Evolutionary conservation across 208 protist species (phyloP).

Genomic region (Leishmania tarentolae): DNA sequence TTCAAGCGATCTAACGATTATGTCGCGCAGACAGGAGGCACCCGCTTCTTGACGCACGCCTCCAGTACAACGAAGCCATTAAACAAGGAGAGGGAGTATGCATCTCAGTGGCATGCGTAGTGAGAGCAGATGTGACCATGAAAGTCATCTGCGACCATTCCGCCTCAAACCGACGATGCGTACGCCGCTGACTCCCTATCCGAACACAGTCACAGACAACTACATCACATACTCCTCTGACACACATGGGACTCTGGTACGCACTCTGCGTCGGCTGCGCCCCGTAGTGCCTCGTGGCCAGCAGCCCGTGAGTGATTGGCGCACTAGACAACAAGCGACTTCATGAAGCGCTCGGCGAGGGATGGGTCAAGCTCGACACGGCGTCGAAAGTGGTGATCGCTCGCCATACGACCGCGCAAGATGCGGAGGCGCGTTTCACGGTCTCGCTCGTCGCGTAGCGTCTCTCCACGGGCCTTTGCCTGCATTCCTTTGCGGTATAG

Average conservation of each 20-base stretch:
- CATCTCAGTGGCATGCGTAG: not conserved
- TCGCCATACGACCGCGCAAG: slow-evolving; percentile 63
- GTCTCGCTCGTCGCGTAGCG: slow-evolving; percentile 41
- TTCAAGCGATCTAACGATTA: not conserved
- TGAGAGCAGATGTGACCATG: not conserved
- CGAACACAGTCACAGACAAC: not conserved
- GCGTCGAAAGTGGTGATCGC: slow-evolving; percentile 85
- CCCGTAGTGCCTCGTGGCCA: not conserved
- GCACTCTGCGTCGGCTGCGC: not conserved
- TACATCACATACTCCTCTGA: not conserved
- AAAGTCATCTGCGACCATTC: not conserved
- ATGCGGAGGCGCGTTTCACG: slow-evolving; percentile 47
- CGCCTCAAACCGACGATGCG: not conserved
- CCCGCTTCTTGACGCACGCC: not conserved
- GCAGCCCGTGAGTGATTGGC: not conserved
- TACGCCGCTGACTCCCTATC: not conserved
- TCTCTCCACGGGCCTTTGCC: slow-evolving; percentile 23
- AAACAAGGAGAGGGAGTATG: not conserved
- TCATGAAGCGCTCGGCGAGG: slow-evolving; percentile 83
- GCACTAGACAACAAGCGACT: slow-evolving; percentile 61
- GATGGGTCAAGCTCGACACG: slow-evolving; percentile 84
- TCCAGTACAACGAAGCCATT: not conserved
- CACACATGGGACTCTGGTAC: not conserved
- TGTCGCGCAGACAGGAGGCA: not conserved
- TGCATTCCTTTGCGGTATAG: slow-evolving; percentile 52